Percentiles rank a stretch among this genome's conserved stretches.
Conservation (phyloP, 2,329 filamentous ascomycete species). For the Claviceps fusiformis region DNA sequence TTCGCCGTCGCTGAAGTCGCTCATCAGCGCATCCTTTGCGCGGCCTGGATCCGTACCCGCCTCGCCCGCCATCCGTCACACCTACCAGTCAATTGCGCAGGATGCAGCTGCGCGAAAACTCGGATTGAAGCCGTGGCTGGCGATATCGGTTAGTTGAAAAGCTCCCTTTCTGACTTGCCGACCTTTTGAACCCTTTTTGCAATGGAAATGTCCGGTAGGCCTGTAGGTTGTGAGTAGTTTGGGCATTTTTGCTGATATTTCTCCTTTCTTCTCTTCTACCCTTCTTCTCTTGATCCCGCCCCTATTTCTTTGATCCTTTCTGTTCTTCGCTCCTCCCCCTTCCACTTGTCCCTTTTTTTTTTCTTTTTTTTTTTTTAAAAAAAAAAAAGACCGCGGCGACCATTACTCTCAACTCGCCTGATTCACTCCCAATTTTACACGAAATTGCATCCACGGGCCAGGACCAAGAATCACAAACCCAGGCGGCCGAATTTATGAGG, state of each 20-base stretch:
- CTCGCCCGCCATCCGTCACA: conserved; percentile 45
- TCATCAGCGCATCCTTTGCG: conserved; percentile 58
- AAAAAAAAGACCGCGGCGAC: conserved; percentile 59
- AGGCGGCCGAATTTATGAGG: conserved; percentile 57
- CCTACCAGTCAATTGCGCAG: conserved; percentile 50
- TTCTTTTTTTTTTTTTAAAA: neutral
- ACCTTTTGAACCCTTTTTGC: neutral
- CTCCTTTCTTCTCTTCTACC: neutral
- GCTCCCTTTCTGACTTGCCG: neutral
- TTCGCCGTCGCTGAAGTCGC: conserved; percentile 54
- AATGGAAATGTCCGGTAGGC: neutral
- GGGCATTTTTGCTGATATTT: neutral
- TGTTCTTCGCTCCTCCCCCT: neutral
- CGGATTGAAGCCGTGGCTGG: conserved; percentile 51
- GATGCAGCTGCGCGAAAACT: conserved; percentile 50
- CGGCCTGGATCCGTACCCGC: conserved; percentile 52
- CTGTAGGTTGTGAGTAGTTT: neutral
- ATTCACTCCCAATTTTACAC: conserved; percentile 54
- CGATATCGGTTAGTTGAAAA: conserved; percentile 39
- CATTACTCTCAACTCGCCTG: conserved; percentile 76
- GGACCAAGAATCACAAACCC: conserved; percentile 16
- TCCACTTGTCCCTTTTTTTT: too few relatives aligned
- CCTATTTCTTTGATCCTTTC: too few relatives aligned
- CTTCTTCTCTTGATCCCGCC: too few relatives aligned
- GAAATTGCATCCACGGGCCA: conserved; percentile 26